A percentile compares a stretch with the other conserved stretches of the same genome.
Conservation (phyloP, 2,329 filamentous ascomycete species). For the Fusarium austroafricanum region DNA sequence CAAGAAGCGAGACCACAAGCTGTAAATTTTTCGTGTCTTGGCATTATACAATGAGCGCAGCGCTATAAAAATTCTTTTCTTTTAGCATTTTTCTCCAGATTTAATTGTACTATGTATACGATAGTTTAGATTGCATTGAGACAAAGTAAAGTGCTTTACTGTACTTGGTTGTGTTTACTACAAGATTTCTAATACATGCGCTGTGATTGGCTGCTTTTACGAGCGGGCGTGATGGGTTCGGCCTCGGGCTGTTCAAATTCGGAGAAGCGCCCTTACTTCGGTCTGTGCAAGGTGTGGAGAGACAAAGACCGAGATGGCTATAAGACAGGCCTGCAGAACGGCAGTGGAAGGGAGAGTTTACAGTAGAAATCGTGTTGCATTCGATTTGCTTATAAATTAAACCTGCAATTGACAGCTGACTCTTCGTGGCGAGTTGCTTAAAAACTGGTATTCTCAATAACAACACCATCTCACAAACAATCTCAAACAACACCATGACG, state of each 20-base stretch:
- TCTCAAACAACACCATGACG: constrained; percentile 36
- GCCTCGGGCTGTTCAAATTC: constrained; percentile 27
- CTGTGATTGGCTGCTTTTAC: constrained; percentile 45
- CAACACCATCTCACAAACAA: constrained; percentile 7
- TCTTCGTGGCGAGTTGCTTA: background rate
- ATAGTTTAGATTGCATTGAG: background rate
- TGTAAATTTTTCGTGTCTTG: constrained; percentile 7
- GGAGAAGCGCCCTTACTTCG: constrained; percentile 17
- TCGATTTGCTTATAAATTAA: background rate
- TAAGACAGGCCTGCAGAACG: constrained; percentile 26
- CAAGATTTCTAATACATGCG: constrained; percentile 50
- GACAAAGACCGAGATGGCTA: constrained; percentile 26
- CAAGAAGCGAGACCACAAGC: constrained; percentile 42
- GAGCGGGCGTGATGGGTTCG: background rate
- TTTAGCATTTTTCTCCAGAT: background rate
- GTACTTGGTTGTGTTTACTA: constrained; percentile 35
- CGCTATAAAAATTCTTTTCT: background rate
- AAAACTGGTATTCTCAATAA: background rate
- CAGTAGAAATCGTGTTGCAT: constrained; percentile 1
- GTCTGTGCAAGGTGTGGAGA: constrained; percentile 26
- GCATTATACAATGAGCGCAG: background rate
- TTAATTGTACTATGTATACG: background rate
- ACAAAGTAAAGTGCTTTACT: too few relatives aligned
- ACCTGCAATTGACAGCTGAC: background rate
- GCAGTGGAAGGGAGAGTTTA: background rate